These are phyloP conservation scores for Pisolithus sp. DNA, from an alignment of 768 basidiomycete genomes.

Conservation along the genomic window DNA sequence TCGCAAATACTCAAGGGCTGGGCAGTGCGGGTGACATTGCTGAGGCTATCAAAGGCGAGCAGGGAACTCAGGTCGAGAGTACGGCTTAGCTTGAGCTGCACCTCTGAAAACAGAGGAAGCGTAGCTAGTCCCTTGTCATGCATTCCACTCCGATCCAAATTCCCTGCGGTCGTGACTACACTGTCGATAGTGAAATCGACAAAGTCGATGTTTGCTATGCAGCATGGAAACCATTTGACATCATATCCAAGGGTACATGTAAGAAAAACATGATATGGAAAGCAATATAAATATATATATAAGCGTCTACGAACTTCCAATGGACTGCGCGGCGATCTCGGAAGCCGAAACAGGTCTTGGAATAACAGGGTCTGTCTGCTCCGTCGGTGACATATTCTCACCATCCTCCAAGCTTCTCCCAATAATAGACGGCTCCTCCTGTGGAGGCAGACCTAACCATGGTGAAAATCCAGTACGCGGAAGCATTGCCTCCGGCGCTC, in stretches of 20 bases:
- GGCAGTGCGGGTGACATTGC: conserved; percentile 14
- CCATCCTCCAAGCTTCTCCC: conserved; percentile 2
- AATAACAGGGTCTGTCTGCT: background rate
- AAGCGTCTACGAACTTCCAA: conserved; percentile 7
- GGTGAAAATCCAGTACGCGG: conserved; percentile 36
- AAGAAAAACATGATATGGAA: background rate
- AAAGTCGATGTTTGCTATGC: background rate
- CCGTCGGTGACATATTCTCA: conserved; percentile 4
- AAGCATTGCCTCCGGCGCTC: conserved; percentile 56
- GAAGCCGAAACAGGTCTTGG: conserved; percentile 8
- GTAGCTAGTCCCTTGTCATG: background rate
- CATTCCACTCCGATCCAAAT: background rate
- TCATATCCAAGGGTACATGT: too few relatives aligned
- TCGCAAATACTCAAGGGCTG: conserved; percentile 44
- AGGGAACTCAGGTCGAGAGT: conserved; percentile 17
- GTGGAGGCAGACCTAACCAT: conserved; percentile 17
- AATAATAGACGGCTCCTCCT: conserved; percentile 16
- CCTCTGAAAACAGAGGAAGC: background rate
- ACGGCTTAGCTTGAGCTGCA: conserved; percentile 12
- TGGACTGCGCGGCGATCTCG: conserved; percentile 13
- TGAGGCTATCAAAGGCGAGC: conserved; percentile 18
- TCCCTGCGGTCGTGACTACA: too few relatives aligned
- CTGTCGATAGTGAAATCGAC: background rate
- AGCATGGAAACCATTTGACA: background rate
- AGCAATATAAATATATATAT: conserved; percentile 7